These are phyloP conservation scores for Myxozyma sirexii DNA, from an alignment of 805 yeast species.

Conservation along the genomic window DNA sequence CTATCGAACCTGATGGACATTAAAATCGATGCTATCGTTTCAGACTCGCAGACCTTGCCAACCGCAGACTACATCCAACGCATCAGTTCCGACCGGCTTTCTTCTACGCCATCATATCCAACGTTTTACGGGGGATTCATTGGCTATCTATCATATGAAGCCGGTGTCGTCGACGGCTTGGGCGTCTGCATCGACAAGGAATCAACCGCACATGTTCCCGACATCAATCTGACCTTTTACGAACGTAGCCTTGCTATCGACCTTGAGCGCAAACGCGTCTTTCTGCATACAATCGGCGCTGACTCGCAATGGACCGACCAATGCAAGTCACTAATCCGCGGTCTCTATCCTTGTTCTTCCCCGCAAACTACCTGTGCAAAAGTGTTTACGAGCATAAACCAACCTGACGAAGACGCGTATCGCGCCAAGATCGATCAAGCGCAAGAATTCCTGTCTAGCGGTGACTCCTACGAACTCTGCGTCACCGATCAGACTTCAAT, in stretches of 20 bases:
- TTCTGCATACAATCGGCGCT: slow-evolving; percentile 27
- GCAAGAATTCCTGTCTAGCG: slow-evolving; percentile 67
- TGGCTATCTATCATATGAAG: slow-evolving; percentile 87
- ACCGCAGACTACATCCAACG: neutral
- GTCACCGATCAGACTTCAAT: slow-evolving; percentile 61
- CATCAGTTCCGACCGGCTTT: neutral
- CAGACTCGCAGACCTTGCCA: neutral
- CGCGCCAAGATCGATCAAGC: slow-evolving; percentile 59
- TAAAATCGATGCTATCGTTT: neutral
- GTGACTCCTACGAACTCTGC: slow-evolving; percentile 94
- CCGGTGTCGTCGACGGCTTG: slow-evolving; percentile 54
- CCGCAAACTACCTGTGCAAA: too few species aligned
- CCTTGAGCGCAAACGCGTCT: slow-evolving; percentile 50
- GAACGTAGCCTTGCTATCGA: slow-evolving; percentile 65
- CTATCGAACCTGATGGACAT: slow-evolving; percentile 6
- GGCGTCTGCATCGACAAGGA: slow-evolving; percentile 4
- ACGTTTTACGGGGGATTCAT: slow-evolving; percentile 92
- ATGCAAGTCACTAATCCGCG: neutral
- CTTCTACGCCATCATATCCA: slow-evolving; percentile 43
- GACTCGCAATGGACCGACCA: neutral
- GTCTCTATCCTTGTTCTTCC: too few species aligned
- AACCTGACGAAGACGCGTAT: slow-evolving; percentile 46
- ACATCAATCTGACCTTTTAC: slow-evolving; percentile 71
- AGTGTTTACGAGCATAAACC: neutral
- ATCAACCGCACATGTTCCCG: slow-evolving; percentile 47